Evolutionary conservation across 257 asterid genomes (phyloP), one percentile per base, ranked within the genome.

Genomic region (Cynanchum wilfordii): DNA sequence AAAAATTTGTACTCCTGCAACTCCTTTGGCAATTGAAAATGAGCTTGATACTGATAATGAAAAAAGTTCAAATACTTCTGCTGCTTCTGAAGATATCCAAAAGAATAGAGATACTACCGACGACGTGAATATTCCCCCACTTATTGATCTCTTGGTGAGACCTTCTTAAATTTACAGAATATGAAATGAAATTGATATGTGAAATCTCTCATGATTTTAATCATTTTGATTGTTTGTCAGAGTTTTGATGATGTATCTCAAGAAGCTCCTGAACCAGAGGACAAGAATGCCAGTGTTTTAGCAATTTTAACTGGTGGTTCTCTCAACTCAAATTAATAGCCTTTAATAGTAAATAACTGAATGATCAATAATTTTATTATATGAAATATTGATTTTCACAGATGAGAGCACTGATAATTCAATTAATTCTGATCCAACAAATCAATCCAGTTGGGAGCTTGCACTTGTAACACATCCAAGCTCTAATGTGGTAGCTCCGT

Each of bases 141-240:
- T 88, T 70, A 85, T 89, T 66, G 97, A 89, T 82, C 86, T 86
- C 47, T 66, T 89, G 90, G 97, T 89, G 81, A 57, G 71, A 27
- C 20, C 62, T 54, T 76, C 78, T 47, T 70, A 58, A 75, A 49
- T 69, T 19, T 58, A 29, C 15, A 19, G 50, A 68, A 22, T 20
- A 55, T 0, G 20, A 22, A 20, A 56, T 63, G 51, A 58, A 52
- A 36, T 63, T 36, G 56, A 49, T 47, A 73, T 8, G 40, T 66
- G 2, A 22, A 69, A 64, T 75, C 33, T 72, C 25, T 40, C 1
- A 42, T 64, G 69, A 65, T 64, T 57, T 64, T 73, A 15, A 24
- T 8, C 27, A 55, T 68, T 63, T 36, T 22, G 19, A 42, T 17
- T 7, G 29, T 77, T 40, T 79, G 22, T 66, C 85, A 91, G 97